Evolutionary conservation across 257 asterid genomes (phyloP), one percentile per base, ranked within the genome.

Genomic region (Salvia hispanica): DNA sequence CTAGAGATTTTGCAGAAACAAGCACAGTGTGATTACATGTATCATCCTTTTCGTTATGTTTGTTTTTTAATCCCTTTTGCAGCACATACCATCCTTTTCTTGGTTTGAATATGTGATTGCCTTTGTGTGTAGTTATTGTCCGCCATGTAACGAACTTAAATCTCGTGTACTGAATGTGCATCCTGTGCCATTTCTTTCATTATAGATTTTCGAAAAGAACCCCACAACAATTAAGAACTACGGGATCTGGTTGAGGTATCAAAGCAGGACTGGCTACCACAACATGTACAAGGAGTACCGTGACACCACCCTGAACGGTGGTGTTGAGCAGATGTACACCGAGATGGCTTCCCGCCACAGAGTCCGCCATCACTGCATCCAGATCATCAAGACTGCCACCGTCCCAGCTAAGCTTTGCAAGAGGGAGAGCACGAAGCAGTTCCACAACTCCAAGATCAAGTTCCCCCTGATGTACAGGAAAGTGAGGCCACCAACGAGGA

Each of bases 401-500:
- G 71, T 82, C 21, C 81, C 84, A 9, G 84, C 87, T 10, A 82
- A 82, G 81, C 87, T 82, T 0, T 82, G 87, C 87, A 77, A 82
- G 64, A 79, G 87, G 64, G 87, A 82, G 77, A 82, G 84, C 39
- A 74, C 82, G 3, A 82, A 82, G 63, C 87, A 82, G 64, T 82
- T 82, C 64, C 87, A 82, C 44, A 61, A 82, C 83, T 82, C 87
- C 0, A 79, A 82, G 76, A 82, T 82, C 81, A 82, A 82, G 74
- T 82, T 82, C 77, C 86, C 87, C 0, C 63, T 82, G 66, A 74
- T 82, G 25, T 69, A 61, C 75, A 79, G 87, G 74, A 82, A 85
- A 79, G 95, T 85, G 60, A 85, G 95, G 84, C 89, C 95, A n/a
- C 95, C 91, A 4, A 64, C 83, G 10, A 76, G 95, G 77, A 87